A percentile compares a stretch with the other conserved stretches of the same genome.
These are phyloP conservation scores for Candida krabiensis DNA, from an alignment of 805 yeast species.

Conservation along the genomic window DNA sequence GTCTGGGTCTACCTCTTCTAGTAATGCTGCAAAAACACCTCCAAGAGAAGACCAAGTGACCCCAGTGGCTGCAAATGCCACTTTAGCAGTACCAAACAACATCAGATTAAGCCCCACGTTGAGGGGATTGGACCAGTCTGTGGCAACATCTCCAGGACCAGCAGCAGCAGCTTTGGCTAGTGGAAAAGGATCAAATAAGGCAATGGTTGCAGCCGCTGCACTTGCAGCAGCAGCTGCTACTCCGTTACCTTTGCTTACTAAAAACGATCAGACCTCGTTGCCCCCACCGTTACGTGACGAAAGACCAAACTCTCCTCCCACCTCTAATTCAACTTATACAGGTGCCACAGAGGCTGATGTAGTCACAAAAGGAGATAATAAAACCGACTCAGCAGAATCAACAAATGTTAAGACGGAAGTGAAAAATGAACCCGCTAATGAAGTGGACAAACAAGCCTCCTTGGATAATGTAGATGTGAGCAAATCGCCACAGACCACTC, in stretches of 20 bases:
- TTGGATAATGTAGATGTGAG: not conserved
- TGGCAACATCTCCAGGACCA: conserved; percentile 38
- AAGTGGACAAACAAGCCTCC: not conserved
- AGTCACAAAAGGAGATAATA: too few species aligned
- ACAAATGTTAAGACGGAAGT: not conserved
- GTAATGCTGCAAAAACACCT: conserved; percentile 1
- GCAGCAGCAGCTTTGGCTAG: conserved; percentile 38
- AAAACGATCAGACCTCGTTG: conserved; percentile 10
- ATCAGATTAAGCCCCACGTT: conserved; percentile 20
- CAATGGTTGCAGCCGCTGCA: conserved; percentile 80
- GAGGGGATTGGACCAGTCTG: conserved; percentile 18
- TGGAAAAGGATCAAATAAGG: conserved; percentile 41
- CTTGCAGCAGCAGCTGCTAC: conserved; percentile 78
- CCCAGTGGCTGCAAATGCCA: conserved; percentile 13
- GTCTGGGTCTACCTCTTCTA: not conserved
- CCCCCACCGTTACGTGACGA: not conserved
- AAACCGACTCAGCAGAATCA: not conserved
- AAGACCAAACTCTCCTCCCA: not conserved
- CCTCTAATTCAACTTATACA: not conserved
- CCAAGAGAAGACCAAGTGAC: conserved; percentile 8
- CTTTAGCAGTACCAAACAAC: conserved; percentile 2
- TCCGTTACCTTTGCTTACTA: conserved; percentile 54
- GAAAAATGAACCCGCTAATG: not conserved
- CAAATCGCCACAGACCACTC: not conserved
- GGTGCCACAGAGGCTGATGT: not conserved